phyloP scores from a whole-genome alignment of 139 green algal genomes.

The Chlamydomonas asymmetrica region DNA sequence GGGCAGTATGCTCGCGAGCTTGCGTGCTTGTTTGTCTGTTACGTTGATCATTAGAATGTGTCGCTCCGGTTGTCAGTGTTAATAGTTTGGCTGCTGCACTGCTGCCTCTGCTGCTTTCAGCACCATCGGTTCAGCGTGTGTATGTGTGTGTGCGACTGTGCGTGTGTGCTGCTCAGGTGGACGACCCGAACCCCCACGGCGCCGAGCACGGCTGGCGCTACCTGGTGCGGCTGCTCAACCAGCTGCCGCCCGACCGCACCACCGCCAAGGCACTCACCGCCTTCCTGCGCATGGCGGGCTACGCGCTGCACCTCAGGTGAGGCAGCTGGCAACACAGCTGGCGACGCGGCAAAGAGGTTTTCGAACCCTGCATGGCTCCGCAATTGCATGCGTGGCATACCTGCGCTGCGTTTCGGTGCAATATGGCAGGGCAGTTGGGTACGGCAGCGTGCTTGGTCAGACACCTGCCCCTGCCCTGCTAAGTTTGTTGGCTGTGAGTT shows the following conservation, averaged over 20 bases:
- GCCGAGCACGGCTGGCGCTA: constrained; percentile 60
- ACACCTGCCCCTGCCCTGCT: background rate
- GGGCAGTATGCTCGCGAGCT: too few relatives aligned
- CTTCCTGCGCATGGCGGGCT: constrained; percentile 62
- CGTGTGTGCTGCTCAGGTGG: too few relatives aligned
- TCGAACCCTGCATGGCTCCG: background rate
- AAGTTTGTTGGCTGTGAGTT: background rate
- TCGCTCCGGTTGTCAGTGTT: too few relatives aligned
- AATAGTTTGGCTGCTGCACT: too few relatives aligned
- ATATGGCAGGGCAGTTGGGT: background rate
- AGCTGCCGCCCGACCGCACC: constrained; percentile 58
- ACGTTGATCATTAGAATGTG: too few relatives aligned
- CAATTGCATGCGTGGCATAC: background rate
- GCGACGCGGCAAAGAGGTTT: too few relatives aligned
- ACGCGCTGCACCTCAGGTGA: constrained; percentile 40
- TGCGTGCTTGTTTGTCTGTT: too few relatives aligned
- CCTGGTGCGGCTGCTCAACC: constrained; percentile 63
- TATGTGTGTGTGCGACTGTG: too few relatives aligned
- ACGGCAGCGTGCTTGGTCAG: background rate
- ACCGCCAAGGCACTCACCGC: constrained; percentile 62
- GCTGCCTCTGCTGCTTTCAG: too few relatives aligned
- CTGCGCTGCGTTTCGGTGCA: background rate
- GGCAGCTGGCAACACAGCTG: too few relatives aligned
- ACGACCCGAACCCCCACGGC: constrained; percentile 54
- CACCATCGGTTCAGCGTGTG: too few relatives aligned